phyloP scores from a whole-genome alignment of 2,329 filamentous ascomycete species.

The Penicillium aurantiogriseum region DNA sequence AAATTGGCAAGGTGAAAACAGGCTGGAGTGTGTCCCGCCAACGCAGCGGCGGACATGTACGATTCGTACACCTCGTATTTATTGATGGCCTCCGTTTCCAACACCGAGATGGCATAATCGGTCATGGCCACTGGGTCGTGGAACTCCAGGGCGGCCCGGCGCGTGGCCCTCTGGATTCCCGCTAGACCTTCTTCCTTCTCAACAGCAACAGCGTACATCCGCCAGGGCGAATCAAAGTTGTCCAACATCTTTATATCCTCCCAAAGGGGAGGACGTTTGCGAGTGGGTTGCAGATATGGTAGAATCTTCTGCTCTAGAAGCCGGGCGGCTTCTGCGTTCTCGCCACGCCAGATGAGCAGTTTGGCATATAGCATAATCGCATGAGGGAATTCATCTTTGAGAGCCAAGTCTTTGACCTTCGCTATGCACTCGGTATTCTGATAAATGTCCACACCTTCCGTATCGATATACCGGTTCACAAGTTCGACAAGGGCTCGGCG shows the following conservation, averaged over 20 bases:
- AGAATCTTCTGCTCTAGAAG: slow-evolving; percentile 30
- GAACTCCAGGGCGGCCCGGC: slow-evolving; percentile 31
- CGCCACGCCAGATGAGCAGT: slow-evolving; percentile 23
- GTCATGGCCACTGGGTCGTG: slow-evolving; percentile 31
- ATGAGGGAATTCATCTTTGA: slow-evolving; percentile 24
- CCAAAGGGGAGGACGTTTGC: background rate
- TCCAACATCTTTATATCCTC: slow-evolving; percentile 14
- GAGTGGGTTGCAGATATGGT: slow-evolving; percentile 20
- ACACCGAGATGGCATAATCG: slow-evolving; percentile 24
- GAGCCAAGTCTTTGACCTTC: slow-evolving; percentile 25
- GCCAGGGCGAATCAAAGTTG: slow-evolving; percentile 28
- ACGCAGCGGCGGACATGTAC: slow-evolving; percentile 36
- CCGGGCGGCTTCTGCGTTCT: slow-evolving; percentile 21
- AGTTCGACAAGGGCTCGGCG: slow-evolving; percentile 18
- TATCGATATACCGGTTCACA: slow-evolving; percentile 10
- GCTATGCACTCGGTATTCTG: slow-evolving; percentile 13
- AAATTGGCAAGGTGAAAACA: slow-evolving; percentile 38
- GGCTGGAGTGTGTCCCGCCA: slow-evolving; percentile 27
- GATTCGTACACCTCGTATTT: slow-evolving; percentile 35
- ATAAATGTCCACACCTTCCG: background rate
- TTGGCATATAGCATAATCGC: slow-evolving; percentile 33
- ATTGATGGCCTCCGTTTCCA: slow-evolving; percentile 15
- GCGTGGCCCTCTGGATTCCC: slow-evolving; percentile 23
- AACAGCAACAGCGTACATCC: slow-evolving; percentile 23
- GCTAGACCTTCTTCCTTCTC: slow-evolving; percentile 5